Evolutionary conservation across 345 rosid genomes (phyloP).

Genomic region (Erysimum cheiranthoides): DNA sequence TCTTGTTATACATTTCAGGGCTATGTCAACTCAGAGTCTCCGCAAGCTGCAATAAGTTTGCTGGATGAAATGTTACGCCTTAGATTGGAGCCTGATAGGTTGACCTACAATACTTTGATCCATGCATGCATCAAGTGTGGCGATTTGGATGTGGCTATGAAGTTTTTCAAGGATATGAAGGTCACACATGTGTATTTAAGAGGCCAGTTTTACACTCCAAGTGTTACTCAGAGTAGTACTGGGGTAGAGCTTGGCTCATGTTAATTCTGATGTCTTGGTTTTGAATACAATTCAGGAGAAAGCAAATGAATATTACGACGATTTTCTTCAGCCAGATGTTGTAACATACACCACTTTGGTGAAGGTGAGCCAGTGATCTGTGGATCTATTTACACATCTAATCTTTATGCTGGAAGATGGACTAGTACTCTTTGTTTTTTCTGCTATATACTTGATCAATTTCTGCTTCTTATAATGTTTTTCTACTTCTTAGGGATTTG

Average conservation of each 20-base stretch:
- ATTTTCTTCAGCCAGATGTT: conserved; percentile 59
- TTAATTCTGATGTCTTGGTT: conserved; percentile 26
- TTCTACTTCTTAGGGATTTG: conserved; percentile 60
- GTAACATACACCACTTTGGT: conserved; percentile 70
- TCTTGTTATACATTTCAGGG: conserved; percentile 54
- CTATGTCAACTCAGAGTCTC: conserved; percentile 58
- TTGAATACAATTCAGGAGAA: conserved; percentile 53
- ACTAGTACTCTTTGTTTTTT: conserved; percentile 9
- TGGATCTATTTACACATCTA: conserved; percentile 17
- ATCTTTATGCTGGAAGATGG: conserved; percentile 8
- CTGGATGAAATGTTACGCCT: conserved; percentile 55
- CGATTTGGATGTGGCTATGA: conserved; percentile 65
- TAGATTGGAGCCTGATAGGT: conserved; percentile 70
- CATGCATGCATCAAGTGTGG: conserved; percentile 59
- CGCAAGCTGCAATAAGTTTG: conserved; percentile 57
- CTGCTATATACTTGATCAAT: conserved; percentile 19
- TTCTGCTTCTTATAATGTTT: conserved; percentile 11
- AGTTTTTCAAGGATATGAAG: conserved; percentile 77
- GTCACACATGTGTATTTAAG: conserved; percentile 61
- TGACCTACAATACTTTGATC: conserved; percentile 70
- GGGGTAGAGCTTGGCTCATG: conserved; percentile 36
- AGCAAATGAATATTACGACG: conserved; percentile 44
- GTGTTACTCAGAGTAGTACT: conserved; percentile 45
- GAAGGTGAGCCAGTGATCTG: conserved; percentile 51
- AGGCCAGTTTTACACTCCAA: conserved; percentile 62